Conservation (phyloP, 257 asterid genomes). For the Ballota nigra region DNA sequence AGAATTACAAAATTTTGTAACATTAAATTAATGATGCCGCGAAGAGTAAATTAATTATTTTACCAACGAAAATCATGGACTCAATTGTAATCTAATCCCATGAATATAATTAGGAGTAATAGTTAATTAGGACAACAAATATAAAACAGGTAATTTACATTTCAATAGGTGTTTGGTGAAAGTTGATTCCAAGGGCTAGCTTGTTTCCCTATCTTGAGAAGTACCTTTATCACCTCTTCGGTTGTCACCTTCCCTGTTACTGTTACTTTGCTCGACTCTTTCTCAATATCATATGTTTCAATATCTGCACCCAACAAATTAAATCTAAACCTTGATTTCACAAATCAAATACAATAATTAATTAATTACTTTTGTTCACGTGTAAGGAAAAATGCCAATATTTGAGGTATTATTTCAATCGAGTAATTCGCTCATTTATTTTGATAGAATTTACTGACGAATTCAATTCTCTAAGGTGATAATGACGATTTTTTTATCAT, state of each 20-base stretch:
- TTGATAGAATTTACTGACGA: no score
- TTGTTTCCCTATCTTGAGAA: constrained; percentile 80
- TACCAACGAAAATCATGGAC: neutral
- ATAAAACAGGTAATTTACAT: neutral
- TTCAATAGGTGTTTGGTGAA: constrained; percentile 8
- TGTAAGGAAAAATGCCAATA: no score
- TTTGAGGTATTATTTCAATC: no score
- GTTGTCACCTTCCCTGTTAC: constrained; percentile 79
- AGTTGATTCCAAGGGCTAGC: constrained; percentile 53
- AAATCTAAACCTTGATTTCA: neutral
- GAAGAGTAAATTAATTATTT: neutral
- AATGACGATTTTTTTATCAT: no score
- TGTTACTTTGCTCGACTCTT: constrained; percentile 59
- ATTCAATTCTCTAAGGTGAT: no score
- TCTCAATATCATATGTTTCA: constrained; percentile 73
- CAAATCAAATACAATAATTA: neutral
- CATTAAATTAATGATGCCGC: neutral
- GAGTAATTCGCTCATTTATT: no score
- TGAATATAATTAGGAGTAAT: neutral
- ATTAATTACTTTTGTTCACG: no score
- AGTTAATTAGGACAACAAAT: neutral
- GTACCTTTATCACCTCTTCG: constrained; percentile 60
- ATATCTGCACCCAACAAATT: constrained; percentile 49
- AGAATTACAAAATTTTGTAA: no score
- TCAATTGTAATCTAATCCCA: neutral